Conservation (phyloP, 23 red algal genomes). For the Agarophyton chilense region DNA sequence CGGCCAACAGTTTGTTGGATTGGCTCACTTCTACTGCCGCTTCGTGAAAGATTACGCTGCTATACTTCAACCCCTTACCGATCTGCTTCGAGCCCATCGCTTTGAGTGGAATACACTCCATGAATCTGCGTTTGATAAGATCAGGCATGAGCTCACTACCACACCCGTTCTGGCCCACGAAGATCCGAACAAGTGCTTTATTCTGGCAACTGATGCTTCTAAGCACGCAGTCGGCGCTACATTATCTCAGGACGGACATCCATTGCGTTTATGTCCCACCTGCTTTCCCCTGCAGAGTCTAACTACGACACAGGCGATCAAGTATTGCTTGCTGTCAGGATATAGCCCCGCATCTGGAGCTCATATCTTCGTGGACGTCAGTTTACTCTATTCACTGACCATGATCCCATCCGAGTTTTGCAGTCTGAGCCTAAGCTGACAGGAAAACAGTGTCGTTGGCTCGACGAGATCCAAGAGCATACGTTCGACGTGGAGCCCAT, state of each 20-base stretch:
- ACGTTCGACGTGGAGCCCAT: not conserved
- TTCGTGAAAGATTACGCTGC: conserved; percentile 41
- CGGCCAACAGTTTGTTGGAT: conserved; percentile 31
- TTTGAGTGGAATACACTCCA: conserved; percentile 34
- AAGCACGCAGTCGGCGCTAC: conserved; percentile 3
- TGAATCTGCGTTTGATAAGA: not conserved
- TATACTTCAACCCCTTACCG: conserved; percentile 12
- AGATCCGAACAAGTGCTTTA: not conserved
- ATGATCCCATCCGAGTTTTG: conserved; percentile 16
- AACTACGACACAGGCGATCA: conserved; percentile 14
- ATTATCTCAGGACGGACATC: not conserved
- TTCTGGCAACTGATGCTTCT: not conserved
- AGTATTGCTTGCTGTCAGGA: not conserved
- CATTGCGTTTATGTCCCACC: not conserved
- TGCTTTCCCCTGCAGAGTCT: not conserved
- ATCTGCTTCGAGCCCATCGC: conserved; percentile 12
- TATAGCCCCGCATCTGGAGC: not conserved
- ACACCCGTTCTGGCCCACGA: not conserved
- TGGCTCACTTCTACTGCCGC: conserved; percentile 29
- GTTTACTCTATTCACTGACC: not conserved
- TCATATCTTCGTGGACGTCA: not conserved
- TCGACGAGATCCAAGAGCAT: not conserved
- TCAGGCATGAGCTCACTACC: not conserved
- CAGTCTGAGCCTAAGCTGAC: not conserved
- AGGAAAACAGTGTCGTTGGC: not conserved